Evolutionary conservation across 139 green algal genomes (phyloP).

Genomic region (Ettlia oleoabundans): DNA sequence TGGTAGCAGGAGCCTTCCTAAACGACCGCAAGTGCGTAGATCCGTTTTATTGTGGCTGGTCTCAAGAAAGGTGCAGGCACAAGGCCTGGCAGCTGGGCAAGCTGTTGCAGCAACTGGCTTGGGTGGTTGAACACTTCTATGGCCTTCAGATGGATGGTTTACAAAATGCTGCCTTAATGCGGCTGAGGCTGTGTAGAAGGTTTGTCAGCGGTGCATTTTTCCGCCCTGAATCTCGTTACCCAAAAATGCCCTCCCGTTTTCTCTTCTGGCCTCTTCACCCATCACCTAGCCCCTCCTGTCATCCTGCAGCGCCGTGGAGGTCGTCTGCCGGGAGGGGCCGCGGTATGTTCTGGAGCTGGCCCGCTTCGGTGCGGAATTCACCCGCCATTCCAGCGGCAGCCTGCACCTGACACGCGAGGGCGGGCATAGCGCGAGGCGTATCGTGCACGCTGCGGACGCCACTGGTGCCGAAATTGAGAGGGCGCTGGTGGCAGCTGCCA

Average conservation of each 20-base stretch:
- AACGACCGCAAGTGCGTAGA: slow-evolving; percentile 75
- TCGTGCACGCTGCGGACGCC: slow-evolving; percentile 96
- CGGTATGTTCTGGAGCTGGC: slow-evolving; percentile 91
- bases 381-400: slow-evolving; percentile 56
- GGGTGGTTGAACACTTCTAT: not conserved
- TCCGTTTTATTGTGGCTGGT: not conserved
- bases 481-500: slow-evolving; percentile 78
- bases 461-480: slow-evolving; percentile 96
- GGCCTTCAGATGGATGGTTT: too few species aligned
- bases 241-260: not conserved
- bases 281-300: too few species aligned
- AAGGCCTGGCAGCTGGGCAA: not conserved
- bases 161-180: not conserved
- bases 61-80: too few species aligned
- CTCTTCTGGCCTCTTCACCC: too few species aligned
- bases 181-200: too few species aligned
- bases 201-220: too few species aligned
- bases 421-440: slow-evolving; percentile 89
- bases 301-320: slow-evolving; percentile 83
- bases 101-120: not conserved
- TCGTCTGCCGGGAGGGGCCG: slow-evolving; percentile 91
- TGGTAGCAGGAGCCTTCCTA: slow-evolving; percentile 85
- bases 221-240: too few species aligned
- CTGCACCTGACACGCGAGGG: slow-evolving; percentile 97
- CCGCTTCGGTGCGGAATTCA: slow-evolving; percentile 89